Conservation (phyloP, 148 eudicot genomes). For the Diospyros lotus region DNA sequence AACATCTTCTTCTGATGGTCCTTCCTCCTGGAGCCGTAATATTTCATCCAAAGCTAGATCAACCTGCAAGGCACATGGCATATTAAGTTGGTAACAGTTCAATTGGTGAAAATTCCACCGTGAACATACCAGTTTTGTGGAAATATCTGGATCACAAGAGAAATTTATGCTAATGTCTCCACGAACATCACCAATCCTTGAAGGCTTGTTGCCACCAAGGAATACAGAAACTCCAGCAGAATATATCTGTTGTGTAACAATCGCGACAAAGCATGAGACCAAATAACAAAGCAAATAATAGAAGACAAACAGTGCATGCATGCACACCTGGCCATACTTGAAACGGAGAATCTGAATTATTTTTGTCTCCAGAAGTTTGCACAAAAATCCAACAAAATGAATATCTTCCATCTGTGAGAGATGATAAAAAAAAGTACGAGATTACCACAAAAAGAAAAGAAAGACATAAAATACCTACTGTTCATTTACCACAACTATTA, state of each 20-base stretch:
- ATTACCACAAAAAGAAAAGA: not conserved
- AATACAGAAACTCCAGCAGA: conserved; percentile 88
- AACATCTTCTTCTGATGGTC: conserved; percentile 75
- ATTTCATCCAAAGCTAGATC: conserved; percentile 80
- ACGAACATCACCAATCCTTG: conserved; percentile 72
- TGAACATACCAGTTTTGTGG: conserved; percentile 57
- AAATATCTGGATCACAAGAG: conserved; percentile 81
- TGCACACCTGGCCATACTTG: conserved; percentile 81
- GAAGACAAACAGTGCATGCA: not conserved
- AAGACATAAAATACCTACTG: not conserved
- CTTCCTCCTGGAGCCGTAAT: conserved; percentile 69
- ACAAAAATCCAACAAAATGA: conserved; percentile 71
- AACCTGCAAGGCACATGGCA: conserved; percentile 40
- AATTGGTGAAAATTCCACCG: conserved; percentile 8
- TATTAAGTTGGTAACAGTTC: conserved; percentile 2
- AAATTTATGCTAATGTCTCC: conserved; percentile 79
- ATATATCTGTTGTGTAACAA: conserved; percentile 55
- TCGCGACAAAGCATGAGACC: conserved; percentile 15
- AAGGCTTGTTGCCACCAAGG: conserved; percentile 89
- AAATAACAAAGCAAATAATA: conserved; percentile 9
- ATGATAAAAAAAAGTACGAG: not conserved
- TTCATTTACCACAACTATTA: not conserved
- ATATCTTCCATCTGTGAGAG: conserved; percentile 65
- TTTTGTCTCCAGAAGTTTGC: conserved; percentile 86
- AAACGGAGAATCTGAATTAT: conserved; percentile 87